Evolutionary conservation across 768 basidiomycete genomes (phyloP), one percentile per base, ranked within the genome.

Genomic region (Phanerochaete carnosa): DNA sequence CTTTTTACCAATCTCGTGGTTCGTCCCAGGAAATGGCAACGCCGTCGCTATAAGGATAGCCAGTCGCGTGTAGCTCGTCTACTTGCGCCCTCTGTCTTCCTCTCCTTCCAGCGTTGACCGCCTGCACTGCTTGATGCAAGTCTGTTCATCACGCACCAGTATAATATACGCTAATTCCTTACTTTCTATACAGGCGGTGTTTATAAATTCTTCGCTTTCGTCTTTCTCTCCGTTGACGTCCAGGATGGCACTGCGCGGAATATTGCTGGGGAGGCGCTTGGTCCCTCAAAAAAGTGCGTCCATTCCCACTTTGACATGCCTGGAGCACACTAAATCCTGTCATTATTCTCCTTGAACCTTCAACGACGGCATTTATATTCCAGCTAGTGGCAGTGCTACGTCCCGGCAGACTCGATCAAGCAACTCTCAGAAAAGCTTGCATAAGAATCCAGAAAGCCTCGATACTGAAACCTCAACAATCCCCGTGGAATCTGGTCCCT

Each of bases 101-200:
- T 49, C 53, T 59, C 35, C 47, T 56, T 35, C 33, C 33, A 33
- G 57, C 57, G 61, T 62, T 51, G 61, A 62, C 3, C 61, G 56
- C 57, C 33, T 54, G 45, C 47, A 29, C 56, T 39, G 57, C 56
- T 62, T 50, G 61, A 62, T 26, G 61, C 58, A 26, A 61, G 60
- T 57, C 15, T 1, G 2, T n/a, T 58, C 16, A 32, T 23, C 13
- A 19, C 12, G 22, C 25, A 6, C 26, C 50, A 19, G 2, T 52
- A 1, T 33, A 30, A 28, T 7, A 5, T 11, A 35, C 6, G 25
- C 30, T 55, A 9, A n/a, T 37, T 37, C 5, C 11, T 33, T n/a
- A n/a, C 33, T 6, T 49, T 23, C 29, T 7, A n/a, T 22, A 8
- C 22, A 50, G 55, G 45, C 47, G 60, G 55, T 49, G 19, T 45